Base-by-base conservation (phyloP, 495 filamentous ascomycete genomes). In the Annulohypoxylon nitens region DNA sequence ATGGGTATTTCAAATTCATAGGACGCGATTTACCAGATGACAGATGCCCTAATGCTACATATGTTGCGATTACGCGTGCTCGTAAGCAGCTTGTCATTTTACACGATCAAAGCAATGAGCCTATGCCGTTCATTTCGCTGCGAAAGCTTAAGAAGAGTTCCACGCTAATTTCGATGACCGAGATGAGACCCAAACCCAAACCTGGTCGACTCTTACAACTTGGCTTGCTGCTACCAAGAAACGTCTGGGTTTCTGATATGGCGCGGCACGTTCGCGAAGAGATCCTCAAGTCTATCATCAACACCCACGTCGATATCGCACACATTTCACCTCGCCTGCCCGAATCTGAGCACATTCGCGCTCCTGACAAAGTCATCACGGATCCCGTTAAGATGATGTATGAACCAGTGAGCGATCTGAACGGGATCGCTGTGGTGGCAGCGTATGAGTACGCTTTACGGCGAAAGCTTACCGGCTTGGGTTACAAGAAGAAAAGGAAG, bases 21-120 rank as follows among this genome's bases (percentile, higher is more conserved):
- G 54, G 33, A n/a, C 54, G 54, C 1, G 34, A 58, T 33, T 16
- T 58, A 9, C 33, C 54, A 18, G 54, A 58, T 11, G 54, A 58
- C 18, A 58, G 54, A 39, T 58, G 54, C 12, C 54, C 54, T 2
- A 58, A 58, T 58, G 34, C 54, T 10, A 58, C 34, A n/a, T 58
- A 37, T 18, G 54, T 58, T 26, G 54, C 54, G 8, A 36, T 58
- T 23, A 58, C 54, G 5, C 54, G 54, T 39, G 54, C 54, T 58
- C 30, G 30, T 39, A 58, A 58, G 33, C 54, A 58, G 4, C 54
- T 58, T 18, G 54, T 58, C 54, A 39, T 58, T 16, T 25, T 58
- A 39, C 54, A 58, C 23, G 33, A 58, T 34, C 16, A 39, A 23
- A 39, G 34, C 6, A 39, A 58, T 14, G 2, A 4, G 34, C 54